Base-by-base conservation (phyloP, 805 yeast species). In the Sugiyamaella qingdaonensis region DNA sequence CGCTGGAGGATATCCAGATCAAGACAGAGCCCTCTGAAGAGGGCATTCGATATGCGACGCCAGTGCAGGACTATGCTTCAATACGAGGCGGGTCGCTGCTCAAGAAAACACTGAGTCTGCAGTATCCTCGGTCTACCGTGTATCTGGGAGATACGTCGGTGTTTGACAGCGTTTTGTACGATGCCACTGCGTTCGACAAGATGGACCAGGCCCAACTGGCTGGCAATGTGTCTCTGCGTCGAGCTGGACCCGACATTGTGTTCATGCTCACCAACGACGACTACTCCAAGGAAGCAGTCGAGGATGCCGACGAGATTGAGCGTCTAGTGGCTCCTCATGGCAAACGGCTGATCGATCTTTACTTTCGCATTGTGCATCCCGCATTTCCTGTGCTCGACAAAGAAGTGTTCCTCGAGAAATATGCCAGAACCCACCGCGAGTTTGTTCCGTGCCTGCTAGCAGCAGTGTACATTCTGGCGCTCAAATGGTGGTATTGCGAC, bases 401-500 rank as follows among this genome's bases (percentile, higher is more conserved):
- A 64, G 82, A 86, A 61, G 97, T 92, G 5, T 94, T 92, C 61
- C 65, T 92, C 56, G 98, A 92, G 62, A 92, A 92, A 66, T 92
- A 91, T 66, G 74, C 91, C 1, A 74, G 98, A 52, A 89, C 97
- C 0, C 95, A 89, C 66, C 78, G 96, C 46, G 98, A 92, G 68
- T 82, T 92, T 61, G 83, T 94, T 51, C 95, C 97, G 0, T 95
- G 97, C 0, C 70, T 92, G 48, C 72, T 92, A 46, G 97, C 97
- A 0, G 87, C 96, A 0, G 96, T 92, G 1, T 92, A 92, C 65
- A 81, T 87, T 9, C 72, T 91, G 54, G 96, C 97, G 0, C 78
- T 88, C 43, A 92, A 88, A 65, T 89, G 96, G 95, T 91, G 97
- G 97, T 92, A 88, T 59, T 84, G 84, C 66, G 91, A 84, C 62